These are phyloP conservation scores for Astrocystis sublimbata DNA, from an alignment of 495 filamentous ascomycete genomes.

Conservation along the genomic window DNA sequence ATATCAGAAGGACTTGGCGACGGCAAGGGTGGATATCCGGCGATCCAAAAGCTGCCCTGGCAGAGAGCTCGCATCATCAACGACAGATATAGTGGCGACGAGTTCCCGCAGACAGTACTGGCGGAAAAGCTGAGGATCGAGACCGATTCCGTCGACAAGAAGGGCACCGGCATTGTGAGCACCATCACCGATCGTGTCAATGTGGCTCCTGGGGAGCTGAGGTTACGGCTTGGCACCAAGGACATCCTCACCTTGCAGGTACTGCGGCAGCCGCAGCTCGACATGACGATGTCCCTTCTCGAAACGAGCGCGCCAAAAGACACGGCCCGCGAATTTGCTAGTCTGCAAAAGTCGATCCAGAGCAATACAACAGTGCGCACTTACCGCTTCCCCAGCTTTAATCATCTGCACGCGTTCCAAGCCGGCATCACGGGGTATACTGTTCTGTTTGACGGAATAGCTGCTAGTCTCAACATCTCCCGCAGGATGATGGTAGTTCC, in stretches of 20 bases:
- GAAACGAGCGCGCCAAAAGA: conserved; percentile 63
- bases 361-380: conserved; percentile 50
- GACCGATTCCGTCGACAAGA: conserved; percentile 57
- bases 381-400: conserved; percentile 52
- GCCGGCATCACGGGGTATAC: conserved; percentile 72
- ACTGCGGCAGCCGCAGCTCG: conserved; percentile 63
- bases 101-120: conserved; percentile 59
- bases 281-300: conserved; percentile 66
- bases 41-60: conserved; percentile 49
- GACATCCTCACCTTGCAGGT: conserved; percentile 63
- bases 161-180: conserved; percentile 46
- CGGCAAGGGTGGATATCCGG: conserved; percentile 42
- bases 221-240: conserved; percentile 59
- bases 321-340: conserved; percentile 52
- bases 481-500: conserved; percentile 87
- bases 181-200: conserved; percentile 75
- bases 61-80: conserved; percentile 57
- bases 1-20: conserved; percentile 60
- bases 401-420: conserved; percentile 75
- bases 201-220: conserved; percentile 72
- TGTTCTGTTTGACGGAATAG: conserved; percentile 73
- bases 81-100: conserved; percentile 45
- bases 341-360: conserved; percentile 50
- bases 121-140: conserved; percentile 71
- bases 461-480: conserved; percentile 73